Base-by-base conservation (phyloP, 495 filamentous ascomycete genomes). In the Hypoxylon intermedium region DNA sequence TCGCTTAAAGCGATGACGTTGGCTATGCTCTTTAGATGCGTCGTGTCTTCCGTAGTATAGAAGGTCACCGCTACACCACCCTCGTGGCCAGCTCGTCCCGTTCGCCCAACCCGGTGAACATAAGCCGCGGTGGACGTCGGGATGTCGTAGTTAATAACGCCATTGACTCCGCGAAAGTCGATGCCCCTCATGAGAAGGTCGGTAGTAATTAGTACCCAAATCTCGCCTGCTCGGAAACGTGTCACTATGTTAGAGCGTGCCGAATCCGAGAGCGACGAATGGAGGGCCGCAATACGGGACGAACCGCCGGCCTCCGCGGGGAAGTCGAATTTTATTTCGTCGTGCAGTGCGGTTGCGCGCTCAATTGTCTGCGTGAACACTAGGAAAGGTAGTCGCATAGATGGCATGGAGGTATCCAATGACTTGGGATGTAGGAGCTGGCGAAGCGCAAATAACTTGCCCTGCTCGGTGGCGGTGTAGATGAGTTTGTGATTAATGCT, bases 91-190 rank as follows among this genome's bases (percentile, higher is more conserved):
- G 92, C 93, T 48, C 94, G 80, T 1, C 93, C 94, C 0, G 95
- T 98, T 48, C 94, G 84, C 3, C 94, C 94, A 1, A 93, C 90
- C 18, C 94, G 90, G 75, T 98, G 94, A 16, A 98, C 88, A 62
- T 98, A 98, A 5, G 88, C 85, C 3, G 92, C 91, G 5, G 88
- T 86, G 0, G 90, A 93, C 31, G 85, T 91, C 1, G 94, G 95
- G 41, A 97, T 88, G 70, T 98, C 94, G 75, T 97, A 98, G 74
- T 98, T 98, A 20, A 98, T 86, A 0, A 98, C 92, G 30, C 92
- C 89, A 64, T 96, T 94, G 49, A 98, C 85, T 20, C 95, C 89
- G 11, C 87, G 83, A 74, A 98, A 97, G 74, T 98, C 94, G 34
- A 98, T 83, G 18, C 94, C 94, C 28, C 94, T 87, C 9, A 91